A percentile compares a stretch with the other conserved stretches of the same genome.
These are phyloP conservation scores for Metahyphopichia silvanorum DNA, from an alignment of 805 yeast genomes.

Conservation along the genomic window DNA sequence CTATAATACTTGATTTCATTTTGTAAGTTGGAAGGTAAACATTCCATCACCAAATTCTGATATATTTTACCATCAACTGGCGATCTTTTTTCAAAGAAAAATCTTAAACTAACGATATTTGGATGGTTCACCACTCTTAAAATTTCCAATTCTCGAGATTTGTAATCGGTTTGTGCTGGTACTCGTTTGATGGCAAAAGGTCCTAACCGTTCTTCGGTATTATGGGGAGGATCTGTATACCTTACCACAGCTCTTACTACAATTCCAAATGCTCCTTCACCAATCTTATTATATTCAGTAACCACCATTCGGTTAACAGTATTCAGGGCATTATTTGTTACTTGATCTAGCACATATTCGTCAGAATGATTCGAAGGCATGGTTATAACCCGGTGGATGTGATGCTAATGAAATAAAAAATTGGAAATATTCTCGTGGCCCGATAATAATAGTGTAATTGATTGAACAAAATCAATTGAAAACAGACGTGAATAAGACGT, in stretches of 20 bases:
- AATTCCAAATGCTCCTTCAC: slow-evolving; percentile 86
- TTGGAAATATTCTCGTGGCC: too few relatives aligned
- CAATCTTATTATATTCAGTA: slow-evolving; percentile 69
- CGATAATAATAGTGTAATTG: too few relatives aligned
- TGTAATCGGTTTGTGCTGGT: slow-evolving; percentile 85
- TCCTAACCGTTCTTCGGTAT: slow-evolving; percentile 53
- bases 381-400: too few relatives aligned
- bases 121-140: slow-evolving; percentile 76
- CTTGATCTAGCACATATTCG: slow-evolving; percentile 41
- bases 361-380: slow-evolving; percentile 8
- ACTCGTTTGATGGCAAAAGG: slow-evolving; percentile 84
- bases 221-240: slow-evolving; percentile 19
- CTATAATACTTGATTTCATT: slow-evolving; percentile 70
- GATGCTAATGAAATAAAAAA: too few relatives aligned
- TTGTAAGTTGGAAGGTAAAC: slow-evolving; percentile 78
- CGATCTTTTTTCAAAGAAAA: slow-evolving; percentile 66
- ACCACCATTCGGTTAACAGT: slow-evolving; percentile 60
- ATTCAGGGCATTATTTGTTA: slow-evolving; percentile 57
- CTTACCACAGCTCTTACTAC: slow-evolving; percentile 68
- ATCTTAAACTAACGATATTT: slow-evolving; percentile 66
- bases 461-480: too few relatives aligned
- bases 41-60: slow-evolving; percentile 84
- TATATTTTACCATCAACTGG: slow-evolving; percentile 57
- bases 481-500: too few relatives aligned
- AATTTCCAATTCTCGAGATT: slow-evolving; percentile 76